Evolutionary conservation across 495 filamentous ascomycete genomes (phyloP).

Genomic region (Jackrogersella minutella): DNA sequence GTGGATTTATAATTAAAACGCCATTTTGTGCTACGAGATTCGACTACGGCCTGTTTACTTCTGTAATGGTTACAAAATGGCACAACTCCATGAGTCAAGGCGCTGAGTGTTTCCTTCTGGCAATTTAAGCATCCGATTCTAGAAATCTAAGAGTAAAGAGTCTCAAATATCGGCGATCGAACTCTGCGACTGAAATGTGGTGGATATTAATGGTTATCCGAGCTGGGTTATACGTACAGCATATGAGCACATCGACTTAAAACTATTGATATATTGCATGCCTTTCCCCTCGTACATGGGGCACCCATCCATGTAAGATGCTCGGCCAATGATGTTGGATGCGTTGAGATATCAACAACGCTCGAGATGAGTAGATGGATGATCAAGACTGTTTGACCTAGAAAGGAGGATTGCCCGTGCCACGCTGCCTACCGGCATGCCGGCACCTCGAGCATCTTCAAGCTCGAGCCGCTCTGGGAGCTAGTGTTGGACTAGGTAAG

Average conservation of each 20-base stretch:
- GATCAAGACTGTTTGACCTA: not conserved
- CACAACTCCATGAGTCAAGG: not conserved
- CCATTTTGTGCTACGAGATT: not conserved
- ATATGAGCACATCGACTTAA: not conserved
- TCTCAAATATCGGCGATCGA: constrained; percentile 1
- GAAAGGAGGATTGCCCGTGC: not conserved
- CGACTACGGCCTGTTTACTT: not conserved
- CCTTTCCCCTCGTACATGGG: not conserved
- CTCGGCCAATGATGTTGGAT: not conserved
- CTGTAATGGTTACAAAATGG: not conserved
- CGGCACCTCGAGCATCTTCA: not conserved
- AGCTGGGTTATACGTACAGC: not conserved
- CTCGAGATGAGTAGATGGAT: not conserved
- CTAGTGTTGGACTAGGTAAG: not conserved
- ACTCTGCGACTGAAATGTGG: constrained; percentile 7
- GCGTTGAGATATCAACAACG: not conserved
- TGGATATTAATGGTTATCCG: not conserved
- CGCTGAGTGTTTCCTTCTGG: not conserved
- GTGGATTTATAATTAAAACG: constrained; percentile 6
- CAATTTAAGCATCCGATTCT: not conserved
- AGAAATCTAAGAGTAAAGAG: not conserved
- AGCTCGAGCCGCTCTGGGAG: not conserved
- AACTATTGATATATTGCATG: constrained; percentile 9
- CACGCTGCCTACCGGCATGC: not conserved
- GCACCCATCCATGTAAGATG: not conserved